Evolutionary conservation across 2,329 filamentous ascomycete species (phyloP).

Genomic region (Pseudocercospora cruenta): DNA sequence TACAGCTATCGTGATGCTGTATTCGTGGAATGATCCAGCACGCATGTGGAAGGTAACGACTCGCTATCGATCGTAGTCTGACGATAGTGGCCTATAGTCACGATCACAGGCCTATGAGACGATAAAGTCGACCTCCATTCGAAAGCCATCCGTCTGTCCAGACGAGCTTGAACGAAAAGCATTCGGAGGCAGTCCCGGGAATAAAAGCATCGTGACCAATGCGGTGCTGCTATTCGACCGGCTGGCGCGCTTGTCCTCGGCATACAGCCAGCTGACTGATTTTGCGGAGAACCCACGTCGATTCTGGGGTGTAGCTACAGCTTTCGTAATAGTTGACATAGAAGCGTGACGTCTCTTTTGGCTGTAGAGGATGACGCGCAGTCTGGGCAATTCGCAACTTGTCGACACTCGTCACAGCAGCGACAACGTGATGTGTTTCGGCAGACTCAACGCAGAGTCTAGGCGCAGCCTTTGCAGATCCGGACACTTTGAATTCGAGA

Average conservation of each 20-base stretch:
- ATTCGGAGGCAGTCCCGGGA: slow-evolving; percentile 21
- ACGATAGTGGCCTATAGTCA: slow-evolving; percentile 1
- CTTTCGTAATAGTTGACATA: neutral
- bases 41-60: neutral
- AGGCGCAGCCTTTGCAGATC: neutral
- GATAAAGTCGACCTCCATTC: slow-evolving; percentile 18
- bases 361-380: neutral
- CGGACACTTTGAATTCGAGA: neutral
- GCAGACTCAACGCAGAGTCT: neutral
- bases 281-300: slow-evolving; percentile 24
- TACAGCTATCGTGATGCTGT: neutral
- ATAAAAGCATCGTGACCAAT: slow-evolving; percentile 20
- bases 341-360: slow-evolving; percentile 8
- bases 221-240: slow-evolving; percentile 19
- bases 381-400: neutral
- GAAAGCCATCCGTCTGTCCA: slow-evolving; percentile 24
- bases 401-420: neutral
- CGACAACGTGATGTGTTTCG: too few species aligned
- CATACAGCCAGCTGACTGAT: slow-evolving; percentile 3
- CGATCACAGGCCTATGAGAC: slow-evolving; percentile 21
- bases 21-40: slow-evolving; percentile 7
- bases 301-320: neutral
- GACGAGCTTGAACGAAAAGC: slow-evolving; percentile 23
- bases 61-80: slow-evolving; percentile 2
- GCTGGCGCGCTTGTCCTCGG: slow-evolving; percentile 21